Base-by-base conservation (phyloP, 192 early-diverging fungal genomes). In the Phycomyces nitens region DNA sequence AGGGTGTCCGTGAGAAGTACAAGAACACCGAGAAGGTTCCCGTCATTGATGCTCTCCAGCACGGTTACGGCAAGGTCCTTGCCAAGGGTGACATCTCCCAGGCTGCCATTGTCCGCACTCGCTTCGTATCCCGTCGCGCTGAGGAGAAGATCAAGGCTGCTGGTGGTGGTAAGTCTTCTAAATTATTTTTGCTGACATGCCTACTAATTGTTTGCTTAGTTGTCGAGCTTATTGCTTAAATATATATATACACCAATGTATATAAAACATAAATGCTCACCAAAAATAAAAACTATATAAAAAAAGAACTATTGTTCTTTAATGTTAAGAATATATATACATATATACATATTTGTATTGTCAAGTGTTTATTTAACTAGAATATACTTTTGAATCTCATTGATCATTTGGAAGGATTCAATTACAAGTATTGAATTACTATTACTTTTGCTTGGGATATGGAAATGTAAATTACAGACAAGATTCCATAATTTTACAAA, bases 121-220 rank as follows among this genome's bases (percentile, higher is more conserved):
- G 94, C 60, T 94, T 84, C 66, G 92, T 99, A 73, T 92, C 89
- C 76, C 83, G 86, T 76, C 77, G 81, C 71, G 97, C 97, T 52
- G 97, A 99, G 88, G 85, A 96, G 83, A 99, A 99, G 93, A 97
- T 99, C 86, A 92, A 96, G 84, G 89, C 84, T 73, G 94, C 84
- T 72, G 97, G 97, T 83, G 97, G 97, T 80, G 87, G 70, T 72
- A 72, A 58, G 64, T 63, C 11, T 64, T 53, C 43, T 44, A 8
- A 15, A 12, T 49, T 38, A n/a, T 11, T 44, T 34, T 11, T 29
- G 40, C 20, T 1, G 26, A 15, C n/a, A n/a, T n/a, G n/a, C n/a
- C n/a, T n/a, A n/a, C 8, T 38, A 23, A 20, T 24, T 49, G 47
- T 41, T 56, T 60, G 16, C 49, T 51, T 41, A 72, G 70, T 76